These are phyloP conservation scores for Saturnispora quitensis DNA, from an alignment of 805 yeast species.

Conservation along the genomic window DNA sequence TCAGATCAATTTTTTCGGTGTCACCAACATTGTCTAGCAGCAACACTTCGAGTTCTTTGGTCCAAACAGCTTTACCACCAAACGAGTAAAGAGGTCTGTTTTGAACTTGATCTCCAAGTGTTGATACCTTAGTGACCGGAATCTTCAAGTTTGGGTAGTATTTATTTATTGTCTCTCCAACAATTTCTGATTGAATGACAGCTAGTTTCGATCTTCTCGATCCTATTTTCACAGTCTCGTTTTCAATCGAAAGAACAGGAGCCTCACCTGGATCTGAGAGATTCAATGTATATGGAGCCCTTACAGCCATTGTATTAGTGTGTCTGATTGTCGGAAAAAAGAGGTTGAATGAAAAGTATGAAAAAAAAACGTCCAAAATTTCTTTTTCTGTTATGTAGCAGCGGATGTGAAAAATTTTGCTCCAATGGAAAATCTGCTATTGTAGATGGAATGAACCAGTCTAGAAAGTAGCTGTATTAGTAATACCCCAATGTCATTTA, in stretches of 20 bases:
- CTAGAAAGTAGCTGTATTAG: background rate
- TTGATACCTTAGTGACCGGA: conserved; percentile 69
- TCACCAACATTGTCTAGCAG: conserved; percentile 55
- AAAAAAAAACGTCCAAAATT: conserved; percentile 2
- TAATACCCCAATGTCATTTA: too few species aligned
- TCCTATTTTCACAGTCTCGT: conserved; percentile 46
- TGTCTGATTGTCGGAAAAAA: background rate
- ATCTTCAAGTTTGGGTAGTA: conserved; percentile 57
- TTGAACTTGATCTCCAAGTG: conserved; percentile 86
- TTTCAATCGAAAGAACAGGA: conserved; percentile 7
- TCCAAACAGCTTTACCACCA: conserved; percentile 96
- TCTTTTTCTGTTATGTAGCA: background rate
- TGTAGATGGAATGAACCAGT: background rate
- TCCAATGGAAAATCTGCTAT: background rate
- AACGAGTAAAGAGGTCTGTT: conserved; percentile 82
- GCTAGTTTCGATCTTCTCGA: conserved; percentile 88
- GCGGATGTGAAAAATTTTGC: background rate
- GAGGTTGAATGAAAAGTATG: background rate
- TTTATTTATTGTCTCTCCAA: conserved; percentile 48
- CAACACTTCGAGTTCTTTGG: conserved; percentile 82
- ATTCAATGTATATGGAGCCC: conserved; percentile 10
- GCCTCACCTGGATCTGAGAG: background rate
- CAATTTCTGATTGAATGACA: conserved; percentile 72
- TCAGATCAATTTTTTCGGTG: conserved; percentile 67
- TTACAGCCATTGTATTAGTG: conserved; percentile 3